Evolutionary conservation across 192 early-diverging fungal species (phyloP), one percentile per base, ranked within the genome.

Genomic region (Backusella psychrophila): DNA sequence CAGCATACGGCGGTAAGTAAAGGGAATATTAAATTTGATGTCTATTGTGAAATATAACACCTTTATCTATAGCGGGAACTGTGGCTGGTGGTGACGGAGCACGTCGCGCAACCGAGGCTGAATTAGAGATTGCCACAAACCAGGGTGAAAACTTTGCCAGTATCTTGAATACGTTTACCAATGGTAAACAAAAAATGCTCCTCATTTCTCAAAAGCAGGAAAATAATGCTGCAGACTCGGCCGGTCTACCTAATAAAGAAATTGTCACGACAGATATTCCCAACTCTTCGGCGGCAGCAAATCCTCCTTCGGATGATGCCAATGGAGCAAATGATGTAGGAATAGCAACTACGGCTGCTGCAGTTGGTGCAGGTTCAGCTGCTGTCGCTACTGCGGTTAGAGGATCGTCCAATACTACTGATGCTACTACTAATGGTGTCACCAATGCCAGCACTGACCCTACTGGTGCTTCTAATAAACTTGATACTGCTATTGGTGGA

Each of bases 1-100:
- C 72, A 11, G 70, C 82, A 3, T 83, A 80, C 41, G 82, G 82
- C 56, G 56, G 46, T 49, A 49, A 49, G n/a, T 49, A n/a, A 49
- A 49, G 14, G 46, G 5, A 49, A 49, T 21, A 44, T 17, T 15
- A 44, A 17, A 4, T 39, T 39, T 12, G 4, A 44, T 49, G n/a
- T 49, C 1, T 6, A 49, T 49, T 49, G n/a, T 14, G 46, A 49
- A 49, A 49, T 1, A 49, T 49, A 21, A 21, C 56, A 14, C 21
- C 29, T 14, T 29, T 63, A 12, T 63, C 12, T 49, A 34, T 33
- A 35, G 71, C 44, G 31, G 71, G 44, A 34, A 46, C 44, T 53
- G 46, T 46, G 7, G 71, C 44, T 35, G 71, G 33, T 14, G 71
- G 42, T 59, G 33, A n/a, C 56, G 71, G 71, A 0, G 71, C 71